phyloP scores from a whole-genome alignment of 805 yeast genomes.

The Candida alai region DNA sequence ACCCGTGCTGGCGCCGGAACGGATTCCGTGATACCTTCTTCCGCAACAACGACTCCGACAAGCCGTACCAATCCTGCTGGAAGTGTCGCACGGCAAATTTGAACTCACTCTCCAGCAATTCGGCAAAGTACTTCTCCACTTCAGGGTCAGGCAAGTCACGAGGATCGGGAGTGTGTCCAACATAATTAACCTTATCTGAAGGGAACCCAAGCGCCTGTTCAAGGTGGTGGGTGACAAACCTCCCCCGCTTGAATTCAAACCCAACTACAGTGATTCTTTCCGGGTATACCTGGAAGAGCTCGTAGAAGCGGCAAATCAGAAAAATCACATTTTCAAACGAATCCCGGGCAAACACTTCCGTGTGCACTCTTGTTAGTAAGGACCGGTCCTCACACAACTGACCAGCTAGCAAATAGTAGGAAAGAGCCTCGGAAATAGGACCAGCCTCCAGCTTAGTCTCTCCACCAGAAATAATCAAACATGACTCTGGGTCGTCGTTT shows the following conservation, averaged over 20 bases:
- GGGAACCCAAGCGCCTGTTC: conserved; percentile 44
- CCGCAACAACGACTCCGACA: conserved; percentile 34
- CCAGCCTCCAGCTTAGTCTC: conserved; percentile 59
- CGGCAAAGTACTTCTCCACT: conserved; percentile 39
- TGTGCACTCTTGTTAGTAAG: conserved; percentile 26
- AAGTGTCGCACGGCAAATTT: conserved; percentile 53
- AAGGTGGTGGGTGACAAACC: conserved; percentile 58
- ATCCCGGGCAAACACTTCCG: conserved; percentile 76
- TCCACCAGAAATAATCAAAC: conserved; percentile 62
- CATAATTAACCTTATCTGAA: conserved; percentile 36
- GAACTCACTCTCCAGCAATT: conserved; percentile 46
- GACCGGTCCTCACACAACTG: conserved; percentile 18
- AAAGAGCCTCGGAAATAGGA: conserved; percentile 55
- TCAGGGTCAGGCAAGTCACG: conserved; percentile 18
- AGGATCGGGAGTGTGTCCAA: conserved; percentile 59
- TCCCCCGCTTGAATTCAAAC: conserved; percentile 63
- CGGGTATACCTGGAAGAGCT: conserved; percentile 48
- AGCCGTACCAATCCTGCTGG: conserved; percentile 55
- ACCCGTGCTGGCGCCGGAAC: conserved; percentile 40
- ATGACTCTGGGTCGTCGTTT: conserved; percentile 21
- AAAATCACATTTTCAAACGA: conserved; percentile 74
- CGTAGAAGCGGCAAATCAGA: conserved; percentile 51
- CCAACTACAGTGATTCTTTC: conserved; percentile 55
- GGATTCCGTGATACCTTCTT: conserved; percentile 61
- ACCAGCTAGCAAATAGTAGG: conserved; percentile 48